Percentiles rank a stretch among this genome's conserved stretches.
Evolutionary conservation across 2,329 filamentous ascomycete genomes (phyloP).

Genomic region (Bipolaris gigantea): DNA sequence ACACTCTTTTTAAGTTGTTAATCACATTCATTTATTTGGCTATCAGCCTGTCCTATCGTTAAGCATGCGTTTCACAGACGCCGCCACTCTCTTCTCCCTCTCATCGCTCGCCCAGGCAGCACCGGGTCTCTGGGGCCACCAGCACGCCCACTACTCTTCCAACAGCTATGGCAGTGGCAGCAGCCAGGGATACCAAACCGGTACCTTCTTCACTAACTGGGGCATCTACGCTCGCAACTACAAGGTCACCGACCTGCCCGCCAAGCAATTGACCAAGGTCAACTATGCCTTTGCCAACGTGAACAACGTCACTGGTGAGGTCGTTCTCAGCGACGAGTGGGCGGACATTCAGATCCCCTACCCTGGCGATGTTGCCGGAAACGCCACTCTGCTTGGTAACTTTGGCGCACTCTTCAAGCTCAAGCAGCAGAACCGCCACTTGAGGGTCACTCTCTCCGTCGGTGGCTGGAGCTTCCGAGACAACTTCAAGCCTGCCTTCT

Average conservation of each 20-base stretch:
- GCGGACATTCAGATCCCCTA: slow-evolving; percentile 63
- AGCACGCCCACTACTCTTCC: slow-evolving; percentile 2
- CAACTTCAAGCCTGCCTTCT: slow-evolving; percentile 74
- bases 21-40: slow-evolving; percentile 10
- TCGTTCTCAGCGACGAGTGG: slow-evolving; percentile 30
- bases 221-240: slow-evolving; percentile 83
- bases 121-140: slow-evolving; percentile 8
- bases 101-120: slow-evolving; percentile 22
- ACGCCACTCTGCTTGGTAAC: slow-evolving; percentile 72
- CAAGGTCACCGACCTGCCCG: slow-evolving; percentile 78
- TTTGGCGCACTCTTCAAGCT: slow-evolving; percentile 75
- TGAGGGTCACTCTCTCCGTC: slow-evolving; percentile 80
- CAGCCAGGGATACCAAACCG: slow-evolving; percentile 57
- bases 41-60: slow-evolving; percentile 28
- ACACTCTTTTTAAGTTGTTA: background rate
- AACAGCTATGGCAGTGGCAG: slow-evolving; percentile 33
- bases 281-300: slow-evolving; percentile 92
- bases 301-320: slow-evolving; percentile 74
- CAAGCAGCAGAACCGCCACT: slow-evolving; percentile 73
- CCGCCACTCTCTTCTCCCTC: slow-evolving; percentile 22
- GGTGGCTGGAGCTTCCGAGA: slow-evolving; percentile 76
- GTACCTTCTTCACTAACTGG: slow-evolving; percentile 75
- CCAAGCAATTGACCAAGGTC: slow-evolving; percentile 80
- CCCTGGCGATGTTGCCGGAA: slow-evolving; percentile 63
- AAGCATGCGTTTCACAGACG: slow-evolving; percentile 25